Evolutionary conservation across 2,329 filamentous ascomycete genomes (phyloP).

Genomic region (Botryosphaeria agaves): DNA sequence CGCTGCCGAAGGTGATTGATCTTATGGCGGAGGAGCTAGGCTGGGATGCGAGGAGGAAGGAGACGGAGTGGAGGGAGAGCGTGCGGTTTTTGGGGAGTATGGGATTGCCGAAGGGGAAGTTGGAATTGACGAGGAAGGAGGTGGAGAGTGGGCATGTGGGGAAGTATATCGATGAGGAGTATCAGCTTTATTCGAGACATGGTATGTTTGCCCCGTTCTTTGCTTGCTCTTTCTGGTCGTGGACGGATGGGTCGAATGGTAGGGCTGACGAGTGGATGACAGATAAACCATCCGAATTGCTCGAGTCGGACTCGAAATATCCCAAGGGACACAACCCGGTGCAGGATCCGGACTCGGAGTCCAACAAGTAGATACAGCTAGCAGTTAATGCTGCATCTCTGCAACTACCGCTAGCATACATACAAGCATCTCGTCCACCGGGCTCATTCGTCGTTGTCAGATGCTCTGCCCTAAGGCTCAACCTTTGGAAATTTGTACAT

Average conservation of each 20-base stretch:
- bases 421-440: too few relatives aligned
- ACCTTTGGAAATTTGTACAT: too few relatives aligned
- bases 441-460: too few relatives aligned
- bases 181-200: conserved; percentile 30
- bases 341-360: conserved; percentile 23
- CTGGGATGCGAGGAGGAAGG: conserved; percentile 58
- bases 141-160: conserved; percentile 38
- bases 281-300: conserved; percentile 37
- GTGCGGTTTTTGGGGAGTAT: conserved; percentile 41
- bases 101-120: conserved; percentile 41
- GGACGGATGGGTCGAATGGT: not conserved
- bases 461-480: too few relatives aligned
- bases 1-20: conserved; percentile 71
- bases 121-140: conserved; percentile 36
- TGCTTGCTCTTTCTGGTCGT: not conserved
- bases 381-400: too few relatives aligned
- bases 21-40: conserved; percentile 72
- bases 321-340: conserved; percentile 26
- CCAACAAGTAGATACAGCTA: conserved; percentile 35
- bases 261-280: not conserved
- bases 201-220: too few relatives aligned
- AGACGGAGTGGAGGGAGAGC: conserved; percentile 63
- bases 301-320: conserved; percentile 31
- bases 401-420: too few relatives aligned
- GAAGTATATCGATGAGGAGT: conserved; percentile 31